Percentiles rank a stretch among this genome's conserved stretches.
These are phyloP conservation scores for Linderina pennispora DNA, from an alignment of 192 early-diverging fungal genomes.

Conservation along the genomic window DNA sequence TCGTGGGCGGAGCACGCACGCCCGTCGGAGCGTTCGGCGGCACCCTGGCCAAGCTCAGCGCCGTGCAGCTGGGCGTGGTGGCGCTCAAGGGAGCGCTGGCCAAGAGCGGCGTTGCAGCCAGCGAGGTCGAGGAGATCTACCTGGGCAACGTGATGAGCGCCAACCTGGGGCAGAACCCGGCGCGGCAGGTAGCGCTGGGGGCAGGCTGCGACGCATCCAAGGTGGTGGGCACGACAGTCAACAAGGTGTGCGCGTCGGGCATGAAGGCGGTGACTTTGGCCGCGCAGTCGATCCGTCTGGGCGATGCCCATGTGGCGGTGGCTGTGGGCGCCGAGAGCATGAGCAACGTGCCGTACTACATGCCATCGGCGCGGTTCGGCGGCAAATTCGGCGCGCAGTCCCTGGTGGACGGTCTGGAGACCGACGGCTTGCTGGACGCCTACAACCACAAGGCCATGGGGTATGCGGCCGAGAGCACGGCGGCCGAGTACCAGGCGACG, in stretches of 20 bases:
- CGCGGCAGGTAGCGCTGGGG: conserved; percentile 71
- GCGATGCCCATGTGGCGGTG: conserved; percentile 64
- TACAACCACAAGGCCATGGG: conserved; percentile 73
- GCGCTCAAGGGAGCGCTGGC: conserved; percentile 72
- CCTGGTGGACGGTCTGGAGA: conserved; percentile 69
- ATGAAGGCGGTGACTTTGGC: conserved; percentile 76
- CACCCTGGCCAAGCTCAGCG: conserved; percentile 73
- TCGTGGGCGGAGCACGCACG: conserved; percentile 85
- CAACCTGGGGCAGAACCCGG: conserved; percentile 80
- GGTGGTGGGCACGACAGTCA: conserved; percentile 69
- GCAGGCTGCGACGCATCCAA: conserved; percentile 57
- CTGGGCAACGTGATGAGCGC: conserved; percentile 77
- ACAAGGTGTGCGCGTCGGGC: conserved; percentile 79
- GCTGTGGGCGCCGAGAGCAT: conserved; percentile 78
- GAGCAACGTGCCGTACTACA: conserved; percentile 77
- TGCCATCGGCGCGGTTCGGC: conserved; percentile 72
- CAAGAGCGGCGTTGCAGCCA: conserved; percentile 53
- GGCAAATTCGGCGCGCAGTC: conserved; percentile 67
- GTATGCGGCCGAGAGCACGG: conserved; percentile 74
- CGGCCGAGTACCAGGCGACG: conserved; percentile 66
- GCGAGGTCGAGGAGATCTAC: conserved; percentile 66
- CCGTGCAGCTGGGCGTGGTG: conserved; percentile 76
- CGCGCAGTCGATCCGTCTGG: conserved; percentile 68
- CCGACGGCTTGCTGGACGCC: conserved; percentile 71
- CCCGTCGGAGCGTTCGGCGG: conserved; percentile 91